Percentiles rank a stretch among this genome's conserved stretches.
Conservation (phyloP, 805 yeast species). For the Millerago galiae region DNA sequence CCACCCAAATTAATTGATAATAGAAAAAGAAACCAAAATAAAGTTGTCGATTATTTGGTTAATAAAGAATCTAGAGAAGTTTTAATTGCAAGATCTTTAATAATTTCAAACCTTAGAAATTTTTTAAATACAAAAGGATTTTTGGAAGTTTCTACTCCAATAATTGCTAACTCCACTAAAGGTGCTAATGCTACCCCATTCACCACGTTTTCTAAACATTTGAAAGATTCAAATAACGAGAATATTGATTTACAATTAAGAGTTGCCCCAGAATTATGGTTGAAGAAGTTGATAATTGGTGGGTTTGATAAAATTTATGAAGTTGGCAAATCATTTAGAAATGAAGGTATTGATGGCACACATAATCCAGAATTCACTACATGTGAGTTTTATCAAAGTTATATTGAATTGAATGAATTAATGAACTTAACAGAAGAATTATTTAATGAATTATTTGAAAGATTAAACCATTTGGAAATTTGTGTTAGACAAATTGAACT, state of each 20-base stretch:
- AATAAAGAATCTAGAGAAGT: constrained; percentile 44
- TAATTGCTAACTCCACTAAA: constrained; percentile 61
- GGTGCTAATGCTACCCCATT: constrained; percentile 97
- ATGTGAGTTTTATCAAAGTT: constrained; percentile 82
- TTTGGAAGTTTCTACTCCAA: constrained; percentile 85
- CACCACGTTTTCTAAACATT: constrained; percentile 37
- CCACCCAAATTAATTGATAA: constrained; percentile 59
- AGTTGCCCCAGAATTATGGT: constrained; percentile 95
- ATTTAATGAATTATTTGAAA: constrained; percentile 34
- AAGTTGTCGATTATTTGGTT: constrained; percentile 70
- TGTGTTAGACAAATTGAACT: constrained; percentile 7
- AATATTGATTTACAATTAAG: constrained; percentile 48
- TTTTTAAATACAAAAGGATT: constrained; percentile 53
- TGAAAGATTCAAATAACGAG: constrained; percentile 23
- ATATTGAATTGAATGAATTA: constrained; percentile 57
- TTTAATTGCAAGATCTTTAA: constrained; percentile 44
- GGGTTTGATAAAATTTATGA: constrained; percentile 88
- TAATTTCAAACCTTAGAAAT: constrained; percentile 48
- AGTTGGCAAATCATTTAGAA: constrained; percentile 78
- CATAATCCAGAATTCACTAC: constrained; percentile 94
- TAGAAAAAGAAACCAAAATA: constrained; percentile 52
- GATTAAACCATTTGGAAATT: constrained; percentile 19
- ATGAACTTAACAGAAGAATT: constrained; percentile 58
- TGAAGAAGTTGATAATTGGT: constrained; percentile 71
- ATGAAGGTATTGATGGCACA: constrained; percentile 88